phyloP scores from a whole-genome alignment of 352 stramenopile genomes.

The Phytophthora kernoviae region DNA sequence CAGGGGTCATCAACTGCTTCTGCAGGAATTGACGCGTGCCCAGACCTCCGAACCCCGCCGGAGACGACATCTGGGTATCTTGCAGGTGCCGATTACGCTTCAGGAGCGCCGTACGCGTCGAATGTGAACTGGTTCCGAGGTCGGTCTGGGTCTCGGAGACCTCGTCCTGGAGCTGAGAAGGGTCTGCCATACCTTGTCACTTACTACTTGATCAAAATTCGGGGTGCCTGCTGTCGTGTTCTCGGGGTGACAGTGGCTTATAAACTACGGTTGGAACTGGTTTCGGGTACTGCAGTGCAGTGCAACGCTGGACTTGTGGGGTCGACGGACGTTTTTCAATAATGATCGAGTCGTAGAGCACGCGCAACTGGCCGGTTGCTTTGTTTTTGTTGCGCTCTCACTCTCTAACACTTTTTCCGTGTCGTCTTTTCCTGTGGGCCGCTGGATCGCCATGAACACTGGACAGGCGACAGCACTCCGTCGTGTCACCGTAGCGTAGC shows the following conservation, averaged over 20 bases:
- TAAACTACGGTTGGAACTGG: not conserved
- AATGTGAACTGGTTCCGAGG: conserved; percentile 17
- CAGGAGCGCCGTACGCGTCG: conserved; percentile 17
- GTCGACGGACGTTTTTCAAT: conserved; percentile 29
- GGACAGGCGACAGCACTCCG: conserved; percentile 13
- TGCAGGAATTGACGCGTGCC: conserved; percentile 32
- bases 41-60: conserved; percentile 21
- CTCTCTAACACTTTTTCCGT: conserved; percentile 2
- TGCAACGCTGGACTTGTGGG: conserved; percentile 9
- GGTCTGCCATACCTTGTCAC: conserved; percentile 18
- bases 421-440: conserved; percentile 2
- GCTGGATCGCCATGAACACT: conserved; percentile 5
- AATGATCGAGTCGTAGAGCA: conserved; percentile 10
- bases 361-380: not conserved
- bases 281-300: not conserved
- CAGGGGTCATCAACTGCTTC: conserved; percentile 39
- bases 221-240: too few relatives aligned
- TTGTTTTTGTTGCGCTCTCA: not conserved
- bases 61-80: conserved; percentile 10
- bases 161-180: conserved; percentile 8
- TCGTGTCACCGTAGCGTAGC: too few relatives aligned
- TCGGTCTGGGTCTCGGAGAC: not conserved
- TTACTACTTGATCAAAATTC: conserved; percentile 8
- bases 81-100: conserved; percentile 36
- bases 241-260: conserved; percentile 1